Evolutionary conservation across 495 filamentous ascomycete species (phyloP).

Genomic region (Xylona heveae): DNA sequence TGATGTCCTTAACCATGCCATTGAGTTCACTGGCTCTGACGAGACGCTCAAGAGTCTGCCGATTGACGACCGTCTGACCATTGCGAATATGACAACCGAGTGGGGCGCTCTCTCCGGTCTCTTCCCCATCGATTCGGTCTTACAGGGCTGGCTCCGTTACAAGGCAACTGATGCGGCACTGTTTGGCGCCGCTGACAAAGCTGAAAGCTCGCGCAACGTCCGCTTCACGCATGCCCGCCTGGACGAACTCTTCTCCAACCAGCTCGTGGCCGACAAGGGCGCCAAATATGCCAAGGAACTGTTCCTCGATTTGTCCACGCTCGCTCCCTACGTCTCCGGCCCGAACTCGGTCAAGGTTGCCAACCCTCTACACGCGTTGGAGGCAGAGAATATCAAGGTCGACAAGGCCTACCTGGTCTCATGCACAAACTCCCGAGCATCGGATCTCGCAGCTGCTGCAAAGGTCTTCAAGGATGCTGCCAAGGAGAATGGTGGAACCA

Average conservation of each 20-base stretch:
- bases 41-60: conserved; percentile 55
- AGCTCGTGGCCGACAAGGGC: conserved; percentile 47
- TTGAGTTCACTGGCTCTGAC: conserved; percentile 71
- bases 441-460: conserved; percentile 67
- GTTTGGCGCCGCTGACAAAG: conserved; percentile 20
- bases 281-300: conserved; percentile 71
- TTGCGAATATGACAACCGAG: conserved; percentile 91
- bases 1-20: conserved; percentile 80
- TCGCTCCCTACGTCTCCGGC: conserved; percentile 73
- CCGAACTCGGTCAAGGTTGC: conserved; percentile 84
- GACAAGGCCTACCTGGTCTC: conserved; percentile 81
- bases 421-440: conserved; percentile 74
- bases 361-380: conserved; percentile 58
- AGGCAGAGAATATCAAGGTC: conserved; percentile 46
- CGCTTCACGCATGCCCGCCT: conserved; percentile 49
- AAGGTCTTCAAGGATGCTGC: conserved; percentile 69
- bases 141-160: conserved; percentile 53
- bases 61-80: conserved; percentile 61
- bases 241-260: conserved; percentile 47
- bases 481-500: conserved; percentile 25
- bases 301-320: conserved; percentile 54
- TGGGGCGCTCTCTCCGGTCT: conserved; percentile 71
- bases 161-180: conserved; percentile 54
- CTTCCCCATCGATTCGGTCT: conserved; percentile 62
- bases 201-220: conserved; percentile 18